Evolutionary conservation across 2,329 filamentous ascomycete genomes (phyloP).

Genomic region (Pseudocercospora macadamiae): DNA sequence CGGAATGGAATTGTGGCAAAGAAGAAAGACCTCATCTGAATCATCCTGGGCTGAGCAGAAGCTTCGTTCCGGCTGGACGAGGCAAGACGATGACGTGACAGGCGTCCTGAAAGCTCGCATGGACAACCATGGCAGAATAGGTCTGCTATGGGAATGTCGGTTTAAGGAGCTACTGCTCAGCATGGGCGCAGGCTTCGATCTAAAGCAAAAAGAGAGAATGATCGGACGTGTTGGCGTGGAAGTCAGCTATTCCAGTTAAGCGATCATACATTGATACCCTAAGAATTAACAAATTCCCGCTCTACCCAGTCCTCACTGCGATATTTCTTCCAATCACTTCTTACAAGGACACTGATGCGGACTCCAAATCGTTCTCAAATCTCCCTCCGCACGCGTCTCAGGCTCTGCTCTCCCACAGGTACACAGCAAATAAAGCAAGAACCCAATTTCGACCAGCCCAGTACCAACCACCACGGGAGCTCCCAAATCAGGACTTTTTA

Average conservation of each 20-base stretch:
- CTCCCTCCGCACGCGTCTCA: too few relatives aligned
- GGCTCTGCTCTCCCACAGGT: too few relatives aligned
- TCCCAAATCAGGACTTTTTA: too few relatives aligned
- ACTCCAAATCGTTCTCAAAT: too few relatives aligned
- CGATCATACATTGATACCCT: too few relatives aligned
- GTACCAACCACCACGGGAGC: too few relatives aligned
- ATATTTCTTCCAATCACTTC: too few relatives aligned
- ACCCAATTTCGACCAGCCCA: too few relatives aligned
- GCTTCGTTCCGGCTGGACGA: slow-evolving; percentile 47
- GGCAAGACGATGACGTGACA: slow-evolving; percentile 66
- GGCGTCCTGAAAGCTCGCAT: slow-evolving; percentile 89
- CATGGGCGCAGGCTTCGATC: slow-evolving; percentile 81
- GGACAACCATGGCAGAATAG: slow-evolving; percentile 84
- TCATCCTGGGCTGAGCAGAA: slow-evolving; percentile 50
- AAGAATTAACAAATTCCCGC: too few relatives aligned
- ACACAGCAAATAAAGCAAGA: too few relatives aligned
- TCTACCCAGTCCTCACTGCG: too few relatives aligned
- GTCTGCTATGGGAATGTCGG: slow-evolving; percentile 88
- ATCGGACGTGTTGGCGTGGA: slow-evolving; percentile 77
- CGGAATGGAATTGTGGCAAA: slow-evolving; percentile 87
- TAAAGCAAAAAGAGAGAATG: slow-evolving; percentile 74
- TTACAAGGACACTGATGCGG: too few relatives aligned
- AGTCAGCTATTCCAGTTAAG: slow-evolving; percentile 70
- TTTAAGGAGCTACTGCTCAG: slow-evolving; percentile 93
- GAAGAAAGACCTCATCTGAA: slow-evolving; percentile 37